A percentile compares a stretch with the other conserved stretches of the same genome.
These are phyloP conservation scores for Solanum clarkiae DNA, from an alignment of 257 asterid genomes.

Conservation along the genomic window DNA sequence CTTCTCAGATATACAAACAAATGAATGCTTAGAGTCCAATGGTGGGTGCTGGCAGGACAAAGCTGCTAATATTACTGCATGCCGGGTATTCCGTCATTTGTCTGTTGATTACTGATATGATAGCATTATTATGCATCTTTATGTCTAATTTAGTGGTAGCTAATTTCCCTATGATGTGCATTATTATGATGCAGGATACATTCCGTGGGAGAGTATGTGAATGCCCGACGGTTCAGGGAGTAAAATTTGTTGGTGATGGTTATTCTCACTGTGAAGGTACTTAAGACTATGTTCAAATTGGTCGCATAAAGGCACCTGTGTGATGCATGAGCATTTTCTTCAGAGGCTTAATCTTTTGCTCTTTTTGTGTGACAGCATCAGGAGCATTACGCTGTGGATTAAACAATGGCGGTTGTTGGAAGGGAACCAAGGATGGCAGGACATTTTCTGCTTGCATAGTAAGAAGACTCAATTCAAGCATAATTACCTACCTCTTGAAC, in stretches of 20 bases:
- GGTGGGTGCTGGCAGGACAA: slow-evolving; percentile 99
- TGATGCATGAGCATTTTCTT: not conserved
- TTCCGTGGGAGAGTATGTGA: slow-evolving; percentile 90
- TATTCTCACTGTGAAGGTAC: slow-evolving; percentile 87
- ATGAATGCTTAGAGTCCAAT: slow-evolving; percentile 73
- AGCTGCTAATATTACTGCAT: slow-evolving; percentile 68
- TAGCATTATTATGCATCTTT: not conserved
- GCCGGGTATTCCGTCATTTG: slow-evolving; percentile 46
- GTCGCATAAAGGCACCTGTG: not conserved
- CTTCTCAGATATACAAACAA: slow-evolving; percentile 71
- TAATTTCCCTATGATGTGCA: not conserved
- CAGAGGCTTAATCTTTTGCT: not conserved
- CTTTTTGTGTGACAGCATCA: slow-evolving; percentile 45
- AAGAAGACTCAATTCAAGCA: slow-evolving; percentile 22
- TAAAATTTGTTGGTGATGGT: slow-evolving; percentile 81
- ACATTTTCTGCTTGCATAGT: slow-evolving; percentile 89
- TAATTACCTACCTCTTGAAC: not conserved
- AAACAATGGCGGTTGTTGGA: slow-evolving; percentile 95
- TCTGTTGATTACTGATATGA: not conserved
- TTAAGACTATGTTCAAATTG: not conserved
- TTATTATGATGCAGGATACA: slow-evolving; percentile 50
- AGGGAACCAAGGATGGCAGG: slow-evolving; percentile 47
- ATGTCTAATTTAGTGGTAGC: not conserved
- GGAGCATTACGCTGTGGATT: slow-evolving; percentile 80
- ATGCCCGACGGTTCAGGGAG: slow-evolving; percentile 82